phyloP scores from a whole-genome alignment of 179 eudicot genomes.

The Pouteria campechiana region DNA sequence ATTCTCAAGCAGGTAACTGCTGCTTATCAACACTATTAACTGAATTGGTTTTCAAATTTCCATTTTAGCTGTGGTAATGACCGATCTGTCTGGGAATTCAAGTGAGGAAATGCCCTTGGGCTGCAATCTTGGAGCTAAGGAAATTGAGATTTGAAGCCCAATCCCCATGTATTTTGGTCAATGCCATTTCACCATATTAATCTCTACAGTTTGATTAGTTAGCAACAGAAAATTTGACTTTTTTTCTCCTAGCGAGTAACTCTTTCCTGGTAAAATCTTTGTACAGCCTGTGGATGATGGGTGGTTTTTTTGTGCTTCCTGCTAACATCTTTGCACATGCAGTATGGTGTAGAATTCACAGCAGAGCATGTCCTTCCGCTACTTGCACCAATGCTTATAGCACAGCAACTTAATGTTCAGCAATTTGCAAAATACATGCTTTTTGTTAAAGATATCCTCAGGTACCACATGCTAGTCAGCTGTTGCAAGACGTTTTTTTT shows the following conservation, averaged over 20 bases:
- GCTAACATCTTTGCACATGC: slow-evolving; percentile 7
- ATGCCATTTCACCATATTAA: too few species aligned
- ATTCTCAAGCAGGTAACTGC: slow-evolving; percentile 68
- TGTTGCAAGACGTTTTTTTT: neutral
- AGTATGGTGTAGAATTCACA: slow-evolving; percentile 83
- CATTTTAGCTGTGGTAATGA: too few species aligned
- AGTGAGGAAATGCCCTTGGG: too few species aligned
- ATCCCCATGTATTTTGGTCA: too few species aligned
- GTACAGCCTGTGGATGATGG: slow-evolving; percentile 1
- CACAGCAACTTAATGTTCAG: slow-evolving; percentile 90
- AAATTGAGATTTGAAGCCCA: too few species aligned
- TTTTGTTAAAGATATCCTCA: slow-evolving; percentile 76
- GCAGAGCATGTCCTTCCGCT: slow-evolving; percentile 90
- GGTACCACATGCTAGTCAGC: slow-evolving; percentile 24
- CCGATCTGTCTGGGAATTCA: too few species aligned
- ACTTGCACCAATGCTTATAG: slow-evolving; percentile 63
- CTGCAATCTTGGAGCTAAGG: too few species aligned
- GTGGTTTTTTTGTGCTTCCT: neutral
- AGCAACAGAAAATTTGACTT: too few species aligned
- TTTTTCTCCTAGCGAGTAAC: neutral
- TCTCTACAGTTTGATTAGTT: too few species aligned
- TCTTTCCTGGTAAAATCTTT: neutral
- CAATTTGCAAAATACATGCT: slow-evolving; percentile 96
- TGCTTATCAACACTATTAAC: neutral
- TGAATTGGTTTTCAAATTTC: neutral